Evolutionary conservation across 768 basidiomycete species (phyloP).

Genomic region (Sporobolomyces pararoseus): DNA sequence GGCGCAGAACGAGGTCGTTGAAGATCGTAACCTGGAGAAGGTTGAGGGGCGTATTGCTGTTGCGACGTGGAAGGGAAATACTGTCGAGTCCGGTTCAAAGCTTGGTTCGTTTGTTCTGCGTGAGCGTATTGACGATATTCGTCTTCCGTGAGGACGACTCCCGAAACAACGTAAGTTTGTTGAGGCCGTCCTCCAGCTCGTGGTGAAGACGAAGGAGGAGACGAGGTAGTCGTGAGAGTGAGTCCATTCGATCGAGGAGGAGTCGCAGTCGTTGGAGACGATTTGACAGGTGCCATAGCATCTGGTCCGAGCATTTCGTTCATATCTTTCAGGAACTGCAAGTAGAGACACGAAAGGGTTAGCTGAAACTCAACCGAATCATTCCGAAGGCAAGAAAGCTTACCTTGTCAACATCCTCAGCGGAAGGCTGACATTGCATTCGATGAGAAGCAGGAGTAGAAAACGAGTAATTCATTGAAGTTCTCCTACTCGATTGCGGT

Average conservation of each 20-base stretch:
- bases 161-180: constrained; percentile 23
- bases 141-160: constrained; percentile 25
- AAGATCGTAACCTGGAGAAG: background rate
- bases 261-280: background rate
- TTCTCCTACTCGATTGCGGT: background rate
- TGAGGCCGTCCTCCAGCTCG: background rate
- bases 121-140: constrained; percentile 9
- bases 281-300: background rate
- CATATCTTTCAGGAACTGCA: constrained; percentile 35
- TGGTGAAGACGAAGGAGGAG: background rate
- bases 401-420: constrained; percentile 21
- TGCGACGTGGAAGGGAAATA: background rate
- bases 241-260: background rate
- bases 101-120: background rate
- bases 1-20: constrained; percentile 5
- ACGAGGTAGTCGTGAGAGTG: background rate
- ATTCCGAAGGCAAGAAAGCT: background rate
- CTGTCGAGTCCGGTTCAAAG: background rate
- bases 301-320: constrained; percentile 29
- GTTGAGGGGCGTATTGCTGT: background rate
- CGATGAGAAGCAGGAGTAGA: background rate
- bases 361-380: background rate
- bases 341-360: background rate
- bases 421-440: background rate
- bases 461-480: constrained; percentile 3